phyloP scores from a whole-genome alignment of 2,329 filamentous ascomycete species.

The Hypoxylon sp. region DNA sequence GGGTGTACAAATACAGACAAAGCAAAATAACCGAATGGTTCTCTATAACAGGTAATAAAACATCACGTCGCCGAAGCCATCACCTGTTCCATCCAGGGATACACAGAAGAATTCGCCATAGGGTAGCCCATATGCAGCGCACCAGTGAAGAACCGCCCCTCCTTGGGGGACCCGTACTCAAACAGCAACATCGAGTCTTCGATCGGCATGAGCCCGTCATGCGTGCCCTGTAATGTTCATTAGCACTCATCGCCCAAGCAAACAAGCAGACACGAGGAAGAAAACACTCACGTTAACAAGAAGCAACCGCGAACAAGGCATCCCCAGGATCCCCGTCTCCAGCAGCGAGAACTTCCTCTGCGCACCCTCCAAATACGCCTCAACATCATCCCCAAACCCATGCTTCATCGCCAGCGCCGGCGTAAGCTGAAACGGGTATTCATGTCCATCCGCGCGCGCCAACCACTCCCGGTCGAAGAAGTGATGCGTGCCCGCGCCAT shows the following conservation, averaged over 20 bases:
- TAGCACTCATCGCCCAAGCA: background rate
- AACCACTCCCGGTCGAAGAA: slow-evolving; percentile 69
- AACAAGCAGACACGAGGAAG: background rate
- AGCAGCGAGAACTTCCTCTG: slow-evolving; percentile 71
- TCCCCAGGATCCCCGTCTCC: slow-evolving; percentile 64
- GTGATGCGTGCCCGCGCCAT: slow-evolving; percentile 70
- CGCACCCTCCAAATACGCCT: slow-evolving; percentile 62
- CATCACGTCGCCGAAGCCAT: slow-evolving; percentile 49
- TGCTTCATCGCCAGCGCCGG: slow-evolving; percentile 69
- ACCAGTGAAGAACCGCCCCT: slow-evolving; percentile 69
- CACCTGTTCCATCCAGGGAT: slow-evolving; percentile 69
- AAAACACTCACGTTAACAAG: slow-evolving; percentile 66
- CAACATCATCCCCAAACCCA: slow-evolving; percentile 61
- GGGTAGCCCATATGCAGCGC: slow-evolving; percentile 75
- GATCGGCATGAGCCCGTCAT: slow-evolving; percentile 72
- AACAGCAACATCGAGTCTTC: slow-evolving; percentile 72
- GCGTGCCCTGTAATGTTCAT: slow-evolving; percentile 57
- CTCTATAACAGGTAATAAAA: background rate
- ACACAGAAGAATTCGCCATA: slow-evolving; percentile 63
- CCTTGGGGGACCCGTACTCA: slow-evolving; percentile 71
- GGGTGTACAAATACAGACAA: background rate
- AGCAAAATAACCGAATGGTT: background rate
- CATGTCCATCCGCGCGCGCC: slow-evolving; percentile 68
- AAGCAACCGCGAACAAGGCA: slow-evolving; percentile 64
- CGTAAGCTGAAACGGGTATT: slow-evolving; percentile 69